Evolutionary conservation across 129 eudicot genomes (phyloP).

Genomic region (Daucus carota): DNA sequence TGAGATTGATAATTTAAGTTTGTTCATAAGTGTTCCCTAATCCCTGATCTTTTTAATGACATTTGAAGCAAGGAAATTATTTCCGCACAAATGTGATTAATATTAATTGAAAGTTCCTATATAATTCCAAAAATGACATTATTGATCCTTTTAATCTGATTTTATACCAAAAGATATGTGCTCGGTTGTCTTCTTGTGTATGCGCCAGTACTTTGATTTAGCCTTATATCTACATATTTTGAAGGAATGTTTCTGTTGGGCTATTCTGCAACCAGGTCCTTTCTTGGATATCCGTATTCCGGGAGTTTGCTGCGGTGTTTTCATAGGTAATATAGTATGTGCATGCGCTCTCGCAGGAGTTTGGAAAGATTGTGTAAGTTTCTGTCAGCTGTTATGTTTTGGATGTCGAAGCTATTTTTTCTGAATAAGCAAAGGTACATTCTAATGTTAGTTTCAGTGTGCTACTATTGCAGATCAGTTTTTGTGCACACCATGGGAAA

Average conservation of each 20-base stretch:
- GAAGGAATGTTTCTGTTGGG: neutral
- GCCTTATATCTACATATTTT: neutral
- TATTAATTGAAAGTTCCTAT: neutral
- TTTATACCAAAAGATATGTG: neutral
- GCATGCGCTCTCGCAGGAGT: neutral
- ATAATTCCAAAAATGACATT: neutral
- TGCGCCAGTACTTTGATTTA: neutral
- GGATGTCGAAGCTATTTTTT: neutral
- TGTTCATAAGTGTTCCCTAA: neutral
- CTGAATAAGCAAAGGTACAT: neutral
- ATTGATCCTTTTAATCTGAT: neutral
- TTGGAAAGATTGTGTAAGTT: neutral
- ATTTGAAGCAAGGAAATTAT: neutral
- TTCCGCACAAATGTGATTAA: neutral
- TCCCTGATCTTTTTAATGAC: neutral
- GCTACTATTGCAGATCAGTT: conserved; percentile 32
- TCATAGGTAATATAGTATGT: neutral
- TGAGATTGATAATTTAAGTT: neutral
- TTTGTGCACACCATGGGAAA: conserved; percentile 24
- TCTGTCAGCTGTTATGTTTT: neutral
- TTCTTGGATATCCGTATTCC: neutral
- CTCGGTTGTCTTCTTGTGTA: neutral
- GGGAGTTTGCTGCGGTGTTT: neutral
- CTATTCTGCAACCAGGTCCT: neutral
- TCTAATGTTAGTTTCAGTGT: conserved; percentile 17